Evolutionary conservation across 106 monocot species (phyloP).

Genomic region (Dendrobium catenatum): DNA sequence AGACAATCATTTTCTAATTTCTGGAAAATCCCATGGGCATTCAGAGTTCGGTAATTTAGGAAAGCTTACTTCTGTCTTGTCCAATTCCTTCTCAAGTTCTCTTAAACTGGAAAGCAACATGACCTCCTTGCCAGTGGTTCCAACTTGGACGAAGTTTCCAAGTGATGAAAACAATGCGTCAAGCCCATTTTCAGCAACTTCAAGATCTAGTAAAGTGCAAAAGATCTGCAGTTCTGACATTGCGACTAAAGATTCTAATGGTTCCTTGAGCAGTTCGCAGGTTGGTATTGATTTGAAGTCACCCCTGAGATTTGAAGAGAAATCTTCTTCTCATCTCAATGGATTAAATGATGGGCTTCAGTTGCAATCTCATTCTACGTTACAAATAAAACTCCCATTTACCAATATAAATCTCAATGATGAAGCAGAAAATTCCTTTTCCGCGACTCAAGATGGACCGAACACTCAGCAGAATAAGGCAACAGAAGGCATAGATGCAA

Average conservation of each 20-base stretch:
- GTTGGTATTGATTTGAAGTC: not conserved
- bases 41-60: not conserved
- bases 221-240: not conserved
- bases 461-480: not conserved
- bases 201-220: not conserved
- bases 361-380: not conserved
- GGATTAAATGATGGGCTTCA: conserved; percentile 12
- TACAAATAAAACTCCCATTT: not conserved
- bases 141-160: conserved; percentile 15
- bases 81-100: conserved; percentile 14
- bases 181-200: not conserved
- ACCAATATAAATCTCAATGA: conserved; percentile 12
- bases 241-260: not conserved
- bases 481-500: not conserved
- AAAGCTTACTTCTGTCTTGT: not conserved
- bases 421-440: not conserved
- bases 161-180: not conserved
- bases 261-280: not conserved
- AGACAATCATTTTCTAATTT: not conserved
- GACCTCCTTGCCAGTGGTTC: conserved; percentile 7
- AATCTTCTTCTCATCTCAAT: conserved; percentile 4
- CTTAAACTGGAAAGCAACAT: conserved; percentile 8
- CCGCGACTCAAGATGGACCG: conserved; percentile 11
- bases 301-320: not conserved
- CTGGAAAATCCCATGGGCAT: not conserved